Evolutionary conservation across 1,284 basidiomycete species (phyloP), one percentile per base, ranked within the genome.

Genomic region (Puccinia sorghi): DNA sequence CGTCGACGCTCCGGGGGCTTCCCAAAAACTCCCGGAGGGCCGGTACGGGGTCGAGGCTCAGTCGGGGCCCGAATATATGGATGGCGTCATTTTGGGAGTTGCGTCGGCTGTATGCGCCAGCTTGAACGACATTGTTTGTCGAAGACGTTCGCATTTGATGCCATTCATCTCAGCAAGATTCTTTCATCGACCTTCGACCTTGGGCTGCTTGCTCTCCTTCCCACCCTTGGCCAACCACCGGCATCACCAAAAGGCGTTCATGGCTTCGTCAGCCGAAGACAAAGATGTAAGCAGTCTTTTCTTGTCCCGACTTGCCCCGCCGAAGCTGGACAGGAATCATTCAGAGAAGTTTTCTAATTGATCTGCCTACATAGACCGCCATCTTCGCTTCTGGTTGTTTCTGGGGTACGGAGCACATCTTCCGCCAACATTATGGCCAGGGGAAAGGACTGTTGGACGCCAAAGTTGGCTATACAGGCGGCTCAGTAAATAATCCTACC

Each of bases 361-460:
- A 66, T 12, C 46, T 48, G 3, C 7, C 46, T 12, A 52, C 46
- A 11, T 32, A 77, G 75, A 77, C 54, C 27, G 91, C 91, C 1
- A 92, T 89, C 0, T 94, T 94, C 82, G 92, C 92, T 4, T 88
- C 89, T 2, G 92, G 88, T n/a, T 92, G 91, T 83, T 86, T 87
- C 81, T 83, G 82, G 82, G 82, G 83, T 15, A 83, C 80, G 20
- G 80, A 81, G 76, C 82, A 82, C 61, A 81, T 67, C 39, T 85
- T 85, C 41, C 75, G 75, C 41, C 64, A 70, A 43, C 75, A 77
- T 46, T 77, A 57, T 61, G 46, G 57, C 46, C 25, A 48, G 37
- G 75, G 75, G 0, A 70, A 70, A 48, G 75, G 75, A 27, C 37
- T 77, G n/a, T 59, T 77, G 46, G 54, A 43, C 57, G 43, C 56